Evolutionary conservation across 2,329 filamentous ascomycete genomes (phyloP).

Genomic region (Lomentospora prolificans): DNA sequence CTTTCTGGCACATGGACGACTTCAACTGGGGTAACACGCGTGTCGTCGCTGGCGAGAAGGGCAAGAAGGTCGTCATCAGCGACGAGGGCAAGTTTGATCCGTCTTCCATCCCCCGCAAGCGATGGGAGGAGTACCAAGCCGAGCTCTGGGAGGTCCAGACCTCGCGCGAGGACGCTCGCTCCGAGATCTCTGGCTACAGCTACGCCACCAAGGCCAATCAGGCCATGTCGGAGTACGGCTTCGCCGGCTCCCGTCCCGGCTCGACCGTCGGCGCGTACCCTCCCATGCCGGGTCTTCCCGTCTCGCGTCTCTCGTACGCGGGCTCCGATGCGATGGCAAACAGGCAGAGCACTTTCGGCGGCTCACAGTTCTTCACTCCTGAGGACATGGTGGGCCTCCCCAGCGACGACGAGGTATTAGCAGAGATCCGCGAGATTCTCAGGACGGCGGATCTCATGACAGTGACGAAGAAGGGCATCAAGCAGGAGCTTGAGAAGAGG

Average conservation of each 20-base stretch:
- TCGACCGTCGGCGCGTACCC: conserved; percentile 41
- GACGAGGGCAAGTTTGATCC: conserved; percentile 99
- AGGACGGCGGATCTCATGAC: conserved; percentile 91
- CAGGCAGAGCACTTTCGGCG: conserved; percentile 51
- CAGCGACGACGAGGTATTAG: conserved; percentile 77
- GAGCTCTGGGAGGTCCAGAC: conserved; percentile 95
- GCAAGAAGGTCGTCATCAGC: conserved; percentile 83
- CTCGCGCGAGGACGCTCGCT: conserved; percentile 66
- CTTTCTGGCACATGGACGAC: conserved; percentile 99
- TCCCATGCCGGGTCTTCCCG: conserved; percentile 42
- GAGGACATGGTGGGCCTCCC: conserved; percentile 68
- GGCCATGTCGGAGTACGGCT: conserved; percentile 58
- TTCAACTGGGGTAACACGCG: conserved; percentile 99
- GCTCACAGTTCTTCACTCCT: conserved; percentile 48
- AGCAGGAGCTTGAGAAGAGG: conserved; percentile 80
- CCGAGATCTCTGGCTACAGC: conserved; percentile 85
- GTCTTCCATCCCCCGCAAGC: conserved; percentile 85
- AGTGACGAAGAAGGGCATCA: conserved; percentile 97
- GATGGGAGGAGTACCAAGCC: conserved; percentile 97
- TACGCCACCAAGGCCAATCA: conserved; percentile 79
- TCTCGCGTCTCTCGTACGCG: conserved; percentile 71
- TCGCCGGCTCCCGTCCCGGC: conserved; percentile 45
- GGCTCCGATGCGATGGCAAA: conserved; percentile 52
- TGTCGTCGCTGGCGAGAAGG: conserved; percentile 88
- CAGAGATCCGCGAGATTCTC: conserved; percentile 91